Conservation (phyloP, 176 grass and related monocot species). For the Pharus latifolius region DNA sequence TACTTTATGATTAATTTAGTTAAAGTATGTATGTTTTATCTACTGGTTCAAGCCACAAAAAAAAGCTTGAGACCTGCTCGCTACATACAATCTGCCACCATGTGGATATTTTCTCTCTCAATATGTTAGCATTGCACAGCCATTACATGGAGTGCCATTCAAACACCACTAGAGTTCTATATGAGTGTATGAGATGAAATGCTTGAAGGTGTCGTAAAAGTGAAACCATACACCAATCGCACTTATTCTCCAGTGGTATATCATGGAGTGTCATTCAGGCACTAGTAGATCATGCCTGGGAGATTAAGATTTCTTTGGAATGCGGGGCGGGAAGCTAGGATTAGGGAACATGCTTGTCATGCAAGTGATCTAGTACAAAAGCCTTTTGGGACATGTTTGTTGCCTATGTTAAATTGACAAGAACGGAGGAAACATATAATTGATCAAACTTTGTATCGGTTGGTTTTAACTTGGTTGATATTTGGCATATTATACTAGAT, state of each 20-base stretch:
- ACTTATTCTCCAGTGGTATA: background rate
- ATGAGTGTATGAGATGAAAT: background rate
- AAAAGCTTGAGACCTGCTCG: background rate
- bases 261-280: conserved; percentile 3
- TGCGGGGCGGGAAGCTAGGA: background rate
- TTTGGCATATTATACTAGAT: background rate
- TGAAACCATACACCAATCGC: background rate
- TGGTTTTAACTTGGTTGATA: background rate
- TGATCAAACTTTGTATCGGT: background rate
- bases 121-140: background rate
- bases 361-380: background rate
- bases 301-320: background rate
- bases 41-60: background rate
- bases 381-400: background rate
- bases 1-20: background rate
- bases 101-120: background rate
- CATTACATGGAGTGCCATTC: background rate
- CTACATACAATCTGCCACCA: background rate
- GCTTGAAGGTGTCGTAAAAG: background rate
- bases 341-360: background rate
- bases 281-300: background rate
- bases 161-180: background rate
- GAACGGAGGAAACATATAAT: background rate
- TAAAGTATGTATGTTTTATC: background rate
- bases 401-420: background rate